These are phyloP conservation scores for Barbarea vulgaris DNA, from an alignment of 345 rosid species.

Conservation along the genomic window DNA sequence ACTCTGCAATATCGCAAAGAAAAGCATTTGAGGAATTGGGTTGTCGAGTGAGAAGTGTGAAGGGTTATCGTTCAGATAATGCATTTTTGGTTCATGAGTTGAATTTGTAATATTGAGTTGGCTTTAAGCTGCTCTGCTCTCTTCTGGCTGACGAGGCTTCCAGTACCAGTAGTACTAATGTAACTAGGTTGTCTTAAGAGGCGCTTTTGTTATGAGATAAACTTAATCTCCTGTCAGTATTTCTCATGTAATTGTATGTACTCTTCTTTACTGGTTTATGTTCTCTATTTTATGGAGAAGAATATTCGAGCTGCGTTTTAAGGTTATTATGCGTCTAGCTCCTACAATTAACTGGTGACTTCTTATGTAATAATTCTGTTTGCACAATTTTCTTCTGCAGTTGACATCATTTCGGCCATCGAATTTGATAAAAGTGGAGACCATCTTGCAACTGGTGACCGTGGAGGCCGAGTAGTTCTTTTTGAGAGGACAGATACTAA, in stretches of 20 bases:
- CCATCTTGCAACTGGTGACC: slow-evolving; percentile 99
- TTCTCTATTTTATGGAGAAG: not conserved
- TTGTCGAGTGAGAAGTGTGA: not conserved
- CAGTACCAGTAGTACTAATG: not conserved
- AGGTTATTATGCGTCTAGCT: slow-evolving; percentile 1
- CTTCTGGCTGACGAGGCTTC: not conserved
- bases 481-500: slow-evolving; percentile 89
- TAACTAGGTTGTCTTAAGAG: not conserved
- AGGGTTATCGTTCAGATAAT: slow-evolving; percentile 10
- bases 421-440: slow-evolving; percentile 97
- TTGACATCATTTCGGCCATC: slow-evolving; percentile 98
- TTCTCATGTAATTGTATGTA: not conserved
- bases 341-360: slow-evolving; percentile 2
- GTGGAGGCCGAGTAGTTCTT: slow-evolving; percentile 99
- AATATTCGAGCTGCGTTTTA: slow-evolving; percentile 2
- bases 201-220: not conserved
- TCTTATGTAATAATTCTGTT: slow-evolving; percentile 22
- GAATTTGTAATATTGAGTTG: slow-evolving; percentile 12
- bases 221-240: slow-evolving; percentile 7
- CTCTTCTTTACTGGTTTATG: not conserved
- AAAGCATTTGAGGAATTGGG: slow-evolving; percentile 1
- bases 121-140: not conserved
- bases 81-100: slow-evolving; percentile 1
- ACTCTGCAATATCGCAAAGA: not conserved
- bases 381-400: slow-evolving; percentile 52